Percentiles rank a stretch among this genome's conserved stretches.
These are phyloP conservation scores for Paracamarosporium sp. DNA, from an alignment of 2,329 filamentous ascomycete species.

Conservation along the genomic window DNA sequence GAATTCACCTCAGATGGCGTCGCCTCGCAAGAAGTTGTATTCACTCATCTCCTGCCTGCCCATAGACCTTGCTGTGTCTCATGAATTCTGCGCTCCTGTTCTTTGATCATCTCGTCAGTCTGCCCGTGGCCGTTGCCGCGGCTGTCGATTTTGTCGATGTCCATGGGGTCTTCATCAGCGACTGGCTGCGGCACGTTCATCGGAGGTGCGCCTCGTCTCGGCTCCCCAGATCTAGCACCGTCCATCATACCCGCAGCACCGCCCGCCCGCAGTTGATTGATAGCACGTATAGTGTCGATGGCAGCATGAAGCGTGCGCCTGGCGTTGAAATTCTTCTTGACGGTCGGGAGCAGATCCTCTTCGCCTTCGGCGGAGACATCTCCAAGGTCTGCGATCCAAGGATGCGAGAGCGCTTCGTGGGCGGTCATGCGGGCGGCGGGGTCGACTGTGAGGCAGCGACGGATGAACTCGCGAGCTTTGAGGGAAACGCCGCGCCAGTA, in stretches of 20 bases:
- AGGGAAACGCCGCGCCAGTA: slow-evolving; percentile 96
- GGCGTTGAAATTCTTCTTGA: slow-evolving; percentile 76
- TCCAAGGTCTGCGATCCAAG: slow-evolving; percentile 67
- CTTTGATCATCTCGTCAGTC: slow-evolving; percentile 67
- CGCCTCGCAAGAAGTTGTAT: neutral
- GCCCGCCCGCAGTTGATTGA: slow-evolving; percentile 70
- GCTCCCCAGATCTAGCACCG: slow-evolving; percentile 64
- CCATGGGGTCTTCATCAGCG: slow-evolving; percentile 51
- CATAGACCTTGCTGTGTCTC: slow-evolving; percentile 66
- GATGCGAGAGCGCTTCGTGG: slow-evolving; percentile 73
- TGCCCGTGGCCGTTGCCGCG: slow-evolving; percentile 66
- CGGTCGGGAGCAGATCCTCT: slow-evolving; percentile 66
- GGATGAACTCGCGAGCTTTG: slow-evolving; percentile 87
- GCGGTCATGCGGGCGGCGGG: slow-evolving; percentile 87
- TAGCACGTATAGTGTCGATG: slow-evolving; percentile 72
- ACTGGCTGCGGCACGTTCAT: slow-evolving; percentile 43
- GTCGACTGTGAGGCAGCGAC: slow-evolving; percentile 88
- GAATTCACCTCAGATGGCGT: neutral
- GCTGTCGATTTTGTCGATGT: slow-evolving; percentile 66
- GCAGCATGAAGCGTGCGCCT: slow-evolving; percentile 69
- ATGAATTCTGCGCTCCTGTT: slow-evolving; percentile 66
- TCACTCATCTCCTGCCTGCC: slow-evolving; percentile 41
- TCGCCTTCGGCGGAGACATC: slow-evolving; percentile 50
- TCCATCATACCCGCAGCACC: slow-evolving; percentile 67
- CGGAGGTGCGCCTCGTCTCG: slow-evolving; percentile 46